A percentile compares a stretch with the other conserved stretches of the same genome.
Conservation (phyloP, 345 rosid genomes). For the Gossypium sturtianum region DNA sequence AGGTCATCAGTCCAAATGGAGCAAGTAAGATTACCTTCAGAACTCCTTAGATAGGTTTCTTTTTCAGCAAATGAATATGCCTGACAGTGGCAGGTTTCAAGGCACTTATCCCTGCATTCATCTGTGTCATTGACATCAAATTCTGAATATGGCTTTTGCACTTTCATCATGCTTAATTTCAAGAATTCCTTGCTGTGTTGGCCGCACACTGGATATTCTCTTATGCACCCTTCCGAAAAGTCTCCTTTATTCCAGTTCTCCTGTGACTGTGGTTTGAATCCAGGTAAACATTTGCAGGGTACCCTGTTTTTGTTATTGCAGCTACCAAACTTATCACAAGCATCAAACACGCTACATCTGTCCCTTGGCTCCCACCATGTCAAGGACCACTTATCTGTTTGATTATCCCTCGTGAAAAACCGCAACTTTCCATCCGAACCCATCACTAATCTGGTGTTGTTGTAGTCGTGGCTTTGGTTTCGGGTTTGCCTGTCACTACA, state of each 20-base stretch:
- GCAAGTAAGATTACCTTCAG: neutral
- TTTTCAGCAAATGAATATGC: constrained; percentile 23
- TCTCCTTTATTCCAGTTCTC: constrained; percentile 26
- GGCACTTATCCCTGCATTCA: constrained; percentile 24
- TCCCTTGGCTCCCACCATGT: constrained; percentile 31
- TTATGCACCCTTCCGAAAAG: constrained; percentile 30
- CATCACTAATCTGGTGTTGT: constrained; percentile 31
- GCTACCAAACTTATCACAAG: constrained; percentile 33
- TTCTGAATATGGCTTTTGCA: neutral
- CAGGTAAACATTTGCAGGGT: constrained; percentile 40
- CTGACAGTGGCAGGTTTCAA: constrained; percentile 11
- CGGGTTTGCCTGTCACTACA: neutral
- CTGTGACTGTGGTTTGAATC: constrained; percentile 24
- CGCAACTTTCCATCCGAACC: constrained; percentile 27
- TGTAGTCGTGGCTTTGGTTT: neutral
- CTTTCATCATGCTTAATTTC: constrained; percentile 18
- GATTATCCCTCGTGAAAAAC: constrained; percentile 8
- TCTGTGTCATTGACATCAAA: neutral
- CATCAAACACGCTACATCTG: constrained; percentile 23
- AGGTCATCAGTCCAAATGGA: constrained; percentile 25
- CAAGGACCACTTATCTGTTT: constrained; percentile 16
- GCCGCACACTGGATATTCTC: constrained; percentile 20
- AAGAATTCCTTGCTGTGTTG: constrained; percentile 8
- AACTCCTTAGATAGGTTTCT: neutral
- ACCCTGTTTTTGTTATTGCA: constrained; percentile 25